phyloP scores from a whole-genome alignment of 164 flowering plant species.

The Umbellularia californica region DNA sequence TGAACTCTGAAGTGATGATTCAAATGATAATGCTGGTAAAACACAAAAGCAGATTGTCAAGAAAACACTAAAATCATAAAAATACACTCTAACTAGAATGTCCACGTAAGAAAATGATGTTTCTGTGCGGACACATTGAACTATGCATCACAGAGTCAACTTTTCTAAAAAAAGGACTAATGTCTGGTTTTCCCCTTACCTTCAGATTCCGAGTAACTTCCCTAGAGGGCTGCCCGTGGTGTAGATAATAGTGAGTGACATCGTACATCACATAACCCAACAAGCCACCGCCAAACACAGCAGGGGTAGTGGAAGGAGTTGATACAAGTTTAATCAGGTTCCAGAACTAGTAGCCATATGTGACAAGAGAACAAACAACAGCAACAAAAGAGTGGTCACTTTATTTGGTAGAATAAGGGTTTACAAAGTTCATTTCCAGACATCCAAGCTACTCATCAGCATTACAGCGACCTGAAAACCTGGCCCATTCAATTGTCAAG shows the following conservation, averaged over 20 bases:
- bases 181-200: conserved; percentile 33
- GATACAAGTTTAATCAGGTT: conserved; percentile 51
- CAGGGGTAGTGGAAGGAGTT: conserved; percentile 72
- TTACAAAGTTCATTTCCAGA: background rate
- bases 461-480: no score
- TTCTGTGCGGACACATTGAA: background rate
- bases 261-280: conserved; percentile 94
- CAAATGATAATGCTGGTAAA: conserved; percentile 75
- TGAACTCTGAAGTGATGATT: conserved; percentile 92
- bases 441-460: no score
- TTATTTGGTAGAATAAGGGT: background rate
- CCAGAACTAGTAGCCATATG: conserved; percentile 55
- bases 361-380: conserved; percentile 3
- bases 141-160: background rate
- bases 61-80: background rate
- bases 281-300: conserved; percentile 76
- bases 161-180: background rate
- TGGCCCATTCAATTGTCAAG: no score
- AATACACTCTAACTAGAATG: background rate
- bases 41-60: conserved; percentile 6
- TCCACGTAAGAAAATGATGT: background rate
- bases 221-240: conserved; percentile 78
- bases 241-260: conserved; percentile 84
- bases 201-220: conserved; percentile 53
- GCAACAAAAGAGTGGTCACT: background rate